Evolutionary conservation across 139 green algal genomes (phyloP).

Genomic region (Chlamydomonas incerta): DNA sequence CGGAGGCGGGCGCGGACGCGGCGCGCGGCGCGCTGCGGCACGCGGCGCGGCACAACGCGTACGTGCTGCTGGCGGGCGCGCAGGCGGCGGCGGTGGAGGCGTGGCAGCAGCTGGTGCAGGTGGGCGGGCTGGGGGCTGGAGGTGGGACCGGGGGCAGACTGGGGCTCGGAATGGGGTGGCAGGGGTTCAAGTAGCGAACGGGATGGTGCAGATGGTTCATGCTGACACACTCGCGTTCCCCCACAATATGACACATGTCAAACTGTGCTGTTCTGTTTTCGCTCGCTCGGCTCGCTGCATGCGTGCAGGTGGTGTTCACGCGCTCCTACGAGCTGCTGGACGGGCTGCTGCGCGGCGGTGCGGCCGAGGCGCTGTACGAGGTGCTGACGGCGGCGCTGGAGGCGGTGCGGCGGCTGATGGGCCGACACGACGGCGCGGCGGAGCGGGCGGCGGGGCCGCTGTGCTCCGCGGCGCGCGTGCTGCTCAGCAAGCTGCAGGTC

Average conservation of each 20-base stretch:
- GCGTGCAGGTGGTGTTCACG: conserved; percentile 64
- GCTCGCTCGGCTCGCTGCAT: too few relatives aligned
- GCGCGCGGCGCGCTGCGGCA: conserved; percentile 62
- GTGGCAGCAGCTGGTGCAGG: conserved; percentile 67
- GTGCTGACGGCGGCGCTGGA: conserved; percentile 28
- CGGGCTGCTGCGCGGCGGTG: conserved; percentile 27
- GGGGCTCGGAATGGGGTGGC: too few relatives aligned
- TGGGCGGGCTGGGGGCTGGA: not conserved
- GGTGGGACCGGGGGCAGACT: not conserved
- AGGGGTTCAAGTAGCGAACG: too few relatives aligned
- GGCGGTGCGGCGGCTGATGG: conserved; percentile 53
- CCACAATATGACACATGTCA: too few relatives aligned
- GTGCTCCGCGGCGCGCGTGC: conserved; percentile 51
- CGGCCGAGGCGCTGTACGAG: conserved; percentile 54
- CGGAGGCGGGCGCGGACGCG: conserved; percentile 55
- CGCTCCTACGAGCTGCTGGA: conserved; percentile 57
- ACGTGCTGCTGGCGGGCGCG: conserved; percentile 58
- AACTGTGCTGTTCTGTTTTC: too few relatives aligned
- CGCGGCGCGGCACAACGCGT: conserved; percentile 71
- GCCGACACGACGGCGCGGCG: conserved; percentile 1
- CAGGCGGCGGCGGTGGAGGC: conserved; percentile 61
- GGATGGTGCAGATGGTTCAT: too few relatives aligned
- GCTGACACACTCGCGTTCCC: too few relatives aligned
- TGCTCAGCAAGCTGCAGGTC: conserved; percentile 64
- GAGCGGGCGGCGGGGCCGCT: conserved; percentile 35